Evolutionary conservation across 805 yeast genomes (phyloP).

Genomic region (Wickerhamiella sergipiensis): DNA sequence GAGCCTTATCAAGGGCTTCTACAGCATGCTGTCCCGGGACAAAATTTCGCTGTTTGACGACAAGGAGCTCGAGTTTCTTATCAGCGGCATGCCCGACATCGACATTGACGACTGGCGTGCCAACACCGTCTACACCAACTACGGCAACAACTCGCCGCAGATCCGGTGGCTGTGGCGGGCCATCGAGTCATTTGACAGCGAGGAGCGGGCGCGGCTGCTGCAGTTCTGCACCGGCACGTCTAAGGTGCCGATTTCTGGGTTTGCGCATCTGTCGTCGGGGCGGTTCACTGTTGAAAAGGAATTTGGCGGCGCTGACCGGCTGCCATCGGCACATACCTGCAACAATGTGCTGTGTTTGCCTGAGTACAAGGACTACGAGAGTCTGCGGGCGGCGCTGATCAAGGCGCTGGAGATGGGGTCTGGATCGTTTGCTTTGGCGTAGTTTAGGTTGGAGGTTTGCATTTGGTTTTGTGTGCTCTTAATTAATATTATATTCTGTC

Average conservation of each 20-base stretch:
- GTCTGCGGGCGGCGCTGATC: conserved; percentile 63
- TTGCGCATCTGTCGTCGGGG: conserved; percentile 75
- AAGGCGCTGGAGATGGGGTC: conserved; percentile 88
- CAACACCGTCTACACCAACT: conserved; percentile 66
- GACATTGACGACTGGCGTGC: conserved; percentile 94
- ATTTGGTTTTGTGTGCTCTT: too few relatives aligned
- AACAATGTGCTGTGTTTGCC: conserved; percentile 92
- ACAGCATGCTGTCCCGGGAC: conserved; percentile 76
- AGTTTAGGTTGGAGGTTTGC: too few relatives aligned
- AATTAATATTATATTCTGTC: too few relatives aligned
- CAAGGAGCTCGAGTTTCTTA: conserved; percentile 82
- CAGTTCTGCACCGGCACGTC: conserved; percentile 97
- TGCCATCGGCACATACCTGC: conserved; percentile 95
- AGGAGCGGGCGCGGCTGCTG: conserved; percentile 82
- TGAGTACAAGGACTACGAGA: conserved; percentile 79
- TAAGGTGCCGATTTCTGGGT: conserved; percentile 90
- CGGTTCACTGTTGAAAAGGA: conserved; percentile 84
- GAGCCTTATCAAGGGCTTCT: conserved; percentile 70
- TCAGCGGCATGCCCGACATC: conserved; percentile 91
- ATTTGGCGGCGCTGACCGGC: conserved; percentile 68
- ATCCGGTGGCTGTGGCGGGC: conserved; percentile 98
- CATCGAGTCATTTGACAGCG: conserved; percentile 82
- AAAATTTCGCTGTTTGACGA: conserved; percentile 82
- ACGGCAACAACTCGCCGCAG: conserved; percentile 69
- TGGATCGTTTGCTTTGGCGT: conserved; percentile 89